Base-by-base conservation (phyloP, 2,329 filamentous ascomycete genomes). In the Pseudofabraea citricarpa region DNA sequence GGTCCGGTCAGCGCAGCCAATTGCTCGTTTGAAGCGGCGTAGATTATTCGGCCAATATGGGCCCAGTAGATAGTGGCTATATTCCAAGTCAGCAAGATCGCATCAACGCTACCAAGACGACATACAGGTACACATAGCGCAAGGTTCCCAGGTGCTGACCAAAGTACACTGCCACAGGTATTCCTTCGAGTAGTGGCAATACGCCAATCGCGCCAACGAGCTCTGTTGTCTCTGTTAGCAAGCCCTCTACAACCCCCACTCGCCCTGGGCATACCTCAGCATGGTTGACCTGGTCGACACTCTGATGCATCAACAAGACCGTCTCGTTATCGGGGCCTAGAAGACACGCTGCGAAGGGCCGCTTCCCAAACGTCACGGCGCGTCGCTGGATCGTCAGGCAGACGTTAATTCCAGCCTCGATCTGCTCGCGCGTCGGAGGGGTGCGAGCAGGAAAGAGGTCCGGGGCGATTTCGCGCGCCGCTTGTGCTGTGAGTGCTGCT, bases 81-180 rank as follows among this genome's bases (percentile, higher is more conserved):
- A 5, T 19, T 10, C 4, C 22, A 19, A 13, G n/a, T 19, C 23
- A 36, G 8, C 35, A 26, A 16, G 33, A 24, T 22, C 10, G 15
- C 20, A 45, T 56, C 58, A 5, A 56, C 6, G 27, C 26, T 6
- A 31, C 6, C 6, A 46, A 12, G 54, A 57, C 16, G 50, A 54
- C 42, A 6, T 49, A 57, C 55, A 46, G 38, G 63, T 61, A 51
- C 72, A 77, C 73, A 77, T 76, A 16, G 70, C 72, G 47, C 74
- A 77, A 2, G 73, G 73, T 55, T 77, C 74, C 73, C 74, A 76
- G 9, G 73, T 76, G 18, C 67, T 70, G 36, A 74, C 68, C 29
- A 76, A 55, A 0, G 72, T 75, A 51, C 72, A 76, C 27, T 53
- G 55, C 59, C 68, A 70, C 2, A 77, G 63, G 50, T 70, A 77